Evolutionary conservation across 352 stramenopile species (phyloP).

Genomic region (Globisporangium viniferum): DNA sequence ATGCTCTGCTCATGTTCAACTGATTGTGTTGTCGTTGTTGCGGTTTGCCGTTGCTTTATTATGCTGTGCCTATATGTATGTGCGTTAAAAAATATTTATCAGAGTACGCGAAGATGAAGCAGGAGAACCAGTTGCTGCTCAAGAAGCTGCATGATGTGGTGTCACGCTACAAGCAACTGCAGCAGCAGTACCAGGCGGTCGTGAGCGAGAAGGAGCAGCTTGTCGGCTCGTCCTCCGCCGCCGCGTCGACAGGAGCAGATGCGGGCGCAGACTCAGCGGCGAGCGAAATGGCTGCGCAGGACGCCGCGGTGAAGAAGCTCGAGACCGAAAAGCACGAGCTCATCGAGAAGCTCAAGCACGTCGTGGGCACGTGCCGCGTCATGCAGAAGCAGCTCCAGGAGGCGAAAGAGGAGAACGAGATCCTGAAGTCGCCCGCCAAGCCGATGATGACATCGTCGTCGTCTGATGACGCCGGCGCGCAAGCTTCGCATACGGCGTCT

Average conservation of each 20-base stretch:
- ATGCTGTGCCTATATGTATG: neutral
- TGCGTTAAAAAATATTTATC: neutral
- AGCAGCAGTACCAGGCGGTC: constrained; percentile 45
- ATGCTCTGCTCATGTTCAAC: neutral
- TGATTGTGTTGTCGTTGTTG: neutral
- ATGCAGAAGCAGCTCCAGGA: constrained; percentile 76
- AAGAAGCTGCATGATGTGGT: constrained; percentile 59
- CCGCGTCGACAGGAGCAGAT: neutral
- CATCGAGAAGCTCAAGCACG: constrained; percentile 73
- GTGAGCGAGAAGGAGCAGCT: constrained; percentile 25
- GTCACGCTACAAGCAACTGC: constrained; percentile 44
- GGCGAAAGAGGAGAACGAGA: constrained; percentile 53
- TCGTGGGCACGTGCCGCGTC: constrained; percentile 59
- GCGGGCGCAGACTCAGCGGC: constrained; percentile 2
- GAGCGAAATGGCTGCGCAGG: constrained; percentile 19
- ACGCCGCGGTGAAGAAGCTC: constrained; percentile 39
- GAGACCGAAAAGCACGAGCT: constrained; percentile 70
- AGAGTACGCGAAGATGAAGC: constrained; percentile 38
- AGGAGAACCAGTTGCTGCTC: constrained; percentile 55
- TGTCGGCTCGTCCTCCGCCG: neutral
- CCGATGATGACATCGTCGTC: constrained; percentile 8
- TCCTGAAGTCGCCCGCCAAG: constrained; percentile 34
- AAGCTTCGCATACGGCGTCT: neutral
- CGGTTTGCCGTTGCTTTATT: neutral
- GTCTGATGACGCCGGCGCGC: neutral